Conservation (phyloP, 495 filamentous ascomycete species). For the Friedmanniomyces simplex region DNA sequence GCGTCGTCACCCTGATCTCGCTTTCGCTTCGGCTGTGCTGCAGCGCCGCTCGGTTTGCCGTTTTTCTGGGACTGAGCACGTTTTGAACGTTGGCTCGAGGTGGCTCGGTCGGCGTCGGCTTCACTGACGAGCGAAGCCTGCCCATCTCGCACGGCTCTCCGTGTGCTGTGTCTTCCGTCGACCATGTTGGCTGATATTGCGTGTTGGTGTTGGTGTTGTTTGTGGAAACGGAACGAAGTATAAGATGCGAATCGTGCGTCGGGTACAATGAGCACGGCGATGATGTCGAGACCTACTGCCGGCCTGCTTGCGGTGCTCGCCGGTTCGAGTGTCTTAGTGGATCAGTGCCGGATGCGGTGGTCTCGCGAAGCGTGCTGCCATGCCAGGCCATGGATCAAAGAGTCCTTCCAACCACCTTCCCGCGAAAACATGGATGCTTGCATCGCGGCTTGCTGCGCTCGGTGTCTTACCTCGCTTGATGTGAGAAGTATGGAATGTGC, state of each 20-base stretch:
- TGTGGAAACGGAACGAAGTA: too few species aligned
- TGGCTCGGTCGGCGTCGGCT: neutral
- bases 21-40: neutral
- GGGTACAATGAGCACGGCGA: neutral
- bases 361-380: too few species aligned
- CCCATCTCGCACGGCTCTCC: neutral
- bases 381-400: too few species aligned
- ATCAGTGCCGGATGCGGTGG: too few species aligned
- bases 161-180: slow-evolving; percentile 1
- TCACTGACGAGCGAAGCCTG: neutral
- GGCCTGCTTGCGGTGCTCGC: neutral
- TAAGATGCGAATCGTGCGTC: too few species aligned
- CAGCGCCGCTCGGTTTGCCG: neutral
- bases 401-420: too few species aligned
- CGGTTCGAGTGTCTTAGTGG: neutral
- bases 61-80: neutral
- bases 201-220: too few species aligned
- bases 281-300: neutral
- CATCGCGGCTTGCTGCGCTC: too few species aligned
- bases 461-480: too few species aligned
- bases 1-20: neutral
- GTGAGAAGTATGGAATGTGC: too few species aligned
- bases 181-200: neutral
- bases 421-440: too few species aligned
- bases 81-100: neutral